Evolutionary conservation across 1,284 basidiomycete genomes (phyloP).

Genomic region (Exobasidium rhododendri): DNA sequence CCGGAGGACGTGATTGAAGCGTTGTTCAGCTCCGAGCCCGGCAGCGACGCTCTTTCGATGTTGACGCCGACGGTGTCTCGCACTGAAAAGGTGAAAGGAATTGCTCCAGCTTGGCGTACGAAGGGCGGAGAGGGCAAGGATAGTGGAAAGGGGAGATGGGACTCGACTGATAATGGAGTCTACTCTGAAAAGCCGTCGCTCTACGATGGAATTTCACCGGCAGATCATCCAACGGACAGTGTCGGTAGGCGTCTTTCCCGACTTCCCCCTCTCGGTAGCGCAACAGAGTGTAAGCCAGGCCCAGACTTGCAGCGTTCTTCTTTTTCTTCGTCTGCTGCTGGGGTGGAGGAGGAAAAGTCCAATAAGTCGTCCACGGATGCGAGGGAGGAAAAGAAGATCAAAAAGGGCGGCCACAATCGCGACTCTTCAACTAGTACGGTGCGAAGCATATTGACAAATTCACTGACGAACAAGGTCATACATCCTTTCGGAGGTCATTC

Average conservation of each 20-base stretch:
- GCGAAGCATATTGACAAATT: background rate
- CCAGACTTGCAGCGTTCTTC: background rate
- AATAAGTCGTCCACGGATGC: background rate
- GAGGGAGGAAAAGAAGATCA: background rate
- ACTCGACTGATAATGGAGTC: background rate
- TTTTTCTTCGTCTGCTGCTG: too few species aligned
- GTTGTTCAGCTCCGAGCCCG: constrained; percentile 27
- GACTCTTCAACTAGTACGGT: background rate
- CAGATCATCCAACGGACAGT: constrained; percentile 1
- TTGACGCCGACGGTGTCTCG: constrained; percentile 8
- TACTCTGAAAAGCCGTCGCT: background rate
- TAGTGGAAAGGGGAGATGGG: background rate
- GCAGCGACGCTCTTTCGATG: background rate
- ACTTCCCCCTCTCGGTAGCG: background rate
- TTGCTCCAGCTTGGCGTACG: background rate
- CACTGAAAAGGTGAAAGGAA: constrained; percentile 10
- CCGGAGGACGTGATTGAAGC: constrained; percentile 37
- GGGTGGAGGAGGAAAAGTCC: background rate
- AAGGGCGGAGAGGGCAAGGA: background rate
- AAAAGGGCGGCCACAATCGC: background rate
- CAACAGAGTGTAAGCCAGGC: background rate
- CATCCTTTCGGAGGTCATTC: background rate
- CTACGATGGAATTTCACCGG: constrained; percentile 3
- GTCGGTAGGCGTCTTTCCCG: background rate
- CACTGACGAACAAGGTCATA: background rate